phyloP scores from a whole-genome alignment of 1,284 basidiomycete species.

The Cryptococcus sp. region DNA sequence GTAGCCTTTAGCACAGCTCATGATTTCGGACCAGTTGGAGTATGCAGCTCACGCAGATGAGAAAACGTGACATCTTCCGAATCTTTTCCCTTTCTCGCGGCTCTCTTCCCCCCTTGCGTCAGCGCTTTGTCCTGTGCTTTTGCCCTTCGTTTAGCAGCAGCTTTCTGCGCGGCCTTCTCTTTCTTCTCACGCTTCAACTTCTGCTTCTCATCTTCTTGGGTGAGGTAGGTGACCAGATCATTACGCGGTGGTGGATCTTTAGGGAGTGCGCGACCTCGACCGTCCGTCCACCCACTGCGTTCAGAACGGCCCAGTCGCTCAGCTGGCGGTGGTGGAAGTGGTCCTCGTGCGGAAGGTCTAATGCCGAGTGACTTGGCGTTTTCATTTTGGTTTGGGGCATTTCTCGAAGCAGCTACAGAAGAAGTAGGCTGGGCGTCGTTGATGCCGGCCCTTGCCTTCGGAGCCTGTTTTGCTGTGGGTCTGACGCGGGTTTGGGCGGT shows the following conservation, averaged over 20 bases:
- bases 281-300: slow-evolving; percentile 26
- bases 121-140: neutral
- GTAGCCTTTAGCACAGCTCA: slow-evolving; percentile 13
- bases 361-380: neutral
- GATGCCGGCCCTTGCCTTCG: neutral
- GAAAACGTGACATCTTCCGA: slow-evolving; percentile 23
- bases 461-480: neutral
- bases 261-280: slow-evolving; percentile 14
- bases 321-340: neutral
- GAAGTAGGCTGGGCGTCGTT: neutral
- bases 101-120: slow-evolving; percentile 13
- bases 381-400: neutral
- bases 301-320: slow-evolving; percentile 4
- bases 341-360: neutral
- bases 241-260: slow-evolving; percentile 5
- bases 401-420: too few species aligned
- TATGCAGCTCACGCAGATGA: slow-evolving; percentile 26
- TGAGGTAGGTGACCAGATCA: slow-evolving; percentile 1
- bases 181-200: slow-evolving; percentile 16
- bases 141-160: neutral
- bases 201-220: slow-evolving; percentile 5
- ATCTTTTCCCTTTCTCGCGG: slow-evolving; percentile 9
- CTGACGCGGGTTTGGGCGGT: neutral
- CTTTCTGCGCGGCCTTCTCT: slow-evolving; percentile 5
- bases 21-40: neutral